Evolutionary conservation across 805 yeast genomes (phyloP).

Genomic region (Saturnispora mendoncae): DNA sequence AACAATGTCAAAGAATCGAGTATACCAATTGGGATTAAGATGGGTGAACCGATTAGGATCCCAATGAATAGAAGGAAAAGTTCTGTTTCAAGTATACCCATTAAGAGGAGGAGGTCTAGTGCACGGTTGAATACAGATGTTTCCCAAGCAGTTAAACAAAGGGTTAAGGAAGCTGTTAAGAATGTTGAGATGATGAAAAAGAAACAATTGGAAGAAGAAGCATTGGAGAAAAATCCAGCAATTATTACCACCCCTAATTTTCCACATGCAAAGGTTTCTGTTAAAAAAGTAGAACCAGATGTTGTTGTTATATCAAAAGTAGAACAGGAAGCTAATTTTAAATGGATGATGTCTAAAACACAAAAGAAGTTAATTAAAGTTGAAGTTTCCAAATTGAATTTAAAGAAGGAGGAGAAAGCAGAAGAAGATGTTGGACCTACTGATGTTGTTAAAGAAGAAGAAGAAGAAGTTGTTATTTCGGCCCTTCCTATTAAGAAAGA

Average conservation of each 20-base stretch:
- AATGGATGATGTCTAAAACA: conserved; percentile 11
- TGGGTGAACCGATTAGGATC: conserved; percentile 7
- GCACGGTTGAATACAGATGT: conserved; percentile 2
- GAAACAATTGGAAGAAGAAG: conserved; percentile 11
- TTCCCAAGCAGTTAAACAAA: conserved; percentile 3
- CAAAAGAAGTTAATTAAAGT: conserved; percentile 6
- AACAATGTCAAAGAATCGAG: too few species aligned
- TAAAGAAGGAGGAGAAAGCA: neutral
- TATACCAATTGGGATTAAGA: neutral
- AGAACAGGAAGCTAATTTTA: conserved; percentile 7
- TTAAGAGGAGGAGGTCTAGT: conserved; percentile 14
- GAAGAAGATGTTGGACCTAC: conserved; percentile 6
- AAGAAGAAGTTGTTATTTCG: conserved; percentile 5
- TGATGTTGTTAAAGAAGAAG: conserved; percentile 6
- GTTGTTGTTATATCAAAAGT: conserved; percentile 5
- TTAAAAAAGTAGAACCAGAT: conserved; percentile 6
- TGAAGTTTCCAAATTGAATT: conserved; percentile 6
- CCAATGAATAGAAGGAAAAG: conserved; percentile 12
- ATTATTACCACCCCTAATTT: too few species aligned
- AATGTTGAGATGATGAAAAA: conserved; percentile 8
- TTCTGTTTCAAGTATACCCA: neutral
- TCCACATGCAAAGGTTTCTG: neutral
- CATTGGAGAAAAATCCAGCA: neutral
- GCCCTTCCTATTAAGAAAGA: conserved; percentile 8
- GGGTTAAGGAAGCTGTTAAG: conserved; percentile 5